Conservation (phyloP, 1,139 yeast species). For the Saccharomyces hybrid region DNA sequence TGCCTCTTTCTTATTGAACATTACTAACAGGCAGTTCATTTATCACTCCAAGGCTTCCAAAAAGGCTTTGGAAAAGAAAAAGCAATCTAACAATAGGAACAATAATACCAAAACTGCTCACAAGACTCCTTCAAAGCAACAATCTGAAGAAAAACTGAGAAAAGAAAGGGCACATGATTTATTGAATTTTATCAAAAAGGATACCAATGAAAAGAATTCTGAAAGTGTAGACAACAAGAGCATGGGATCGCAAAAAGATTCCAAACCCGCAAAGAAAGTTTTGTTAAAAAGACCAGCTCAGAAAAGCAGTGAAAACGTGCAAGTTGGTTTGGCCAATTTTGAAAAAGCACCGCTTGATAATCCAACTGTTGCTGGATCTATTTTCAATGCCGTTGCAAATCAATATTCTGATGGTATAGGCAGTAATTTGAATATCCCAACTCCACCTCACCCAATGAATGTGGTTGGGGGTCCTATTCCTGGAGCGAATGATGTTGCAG, state of each 20-base stretch:
- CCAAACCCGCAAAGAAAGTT: conserved; percentile 8
- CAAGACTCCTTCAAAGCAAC: conserved; percentile 5
- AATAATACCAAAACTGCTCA: conserved; percentile 5
- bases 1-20: conserved; percentile 72
- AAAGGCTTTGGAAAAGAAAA: conserved; percentile 23
- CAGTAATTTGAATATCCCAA: conserved; percentile 9
- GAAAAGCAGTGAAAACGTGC: neutral
- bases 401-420: conserved; percentile 12
- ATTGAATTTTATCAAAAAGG: conserved; percentile 23
- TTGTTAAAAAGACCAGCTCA: conserved; percentile 2
- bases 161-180: conserved; percentile 26
- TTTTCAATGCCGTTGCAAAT: conserved; percentile 31
- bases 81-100: conserved; percentile 6
- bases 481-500: conserved; percentile 5
- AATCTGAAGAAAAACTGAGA: conserved; percentile 13
- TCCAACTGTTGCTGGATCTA: conserved; percentile 10
- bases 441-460: neutral
- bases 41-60: conserved; percentile 67
- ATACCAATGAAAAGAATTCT: conserved; percentile 10
- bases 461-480: neutral
- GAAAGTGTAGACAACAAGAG: conserved; percentile 4
- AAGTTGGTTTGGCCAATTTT: conserved; percentile 17
- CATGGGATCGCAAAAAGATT: neutral
- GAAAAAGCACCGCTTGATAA: neutral
- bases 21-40: conserved; percentile 66